These are phyloP conservation scores for Albugo candida DNA, from an alignment of 352 stramenopile species.

Conservation along the genomic window DNA sequence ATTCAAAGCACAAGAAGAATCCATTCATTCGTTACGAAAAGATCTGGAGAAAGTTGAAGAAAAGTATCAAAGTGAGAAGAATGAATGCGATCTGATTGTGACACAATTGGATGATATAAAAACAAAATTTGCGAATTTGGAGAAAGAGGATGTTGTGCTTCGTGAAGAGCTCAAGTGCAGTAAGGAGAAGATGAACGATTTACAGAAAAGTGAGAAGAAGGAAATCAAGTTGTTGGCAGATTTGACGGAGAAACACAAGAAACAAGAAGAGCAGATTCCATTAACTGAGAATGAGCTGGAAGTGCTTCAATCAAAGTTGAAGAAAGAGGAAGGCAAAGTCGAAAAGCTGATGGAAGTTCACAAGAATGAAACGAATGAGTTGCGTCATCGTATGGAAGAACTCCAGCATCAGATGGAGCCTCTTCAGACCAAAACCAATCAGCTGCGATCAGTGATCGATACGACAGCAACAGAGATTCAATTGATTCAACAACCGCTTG, in stretches of 20 bases:
- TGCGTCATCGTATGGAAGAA: slow-evolving; percentile 52
- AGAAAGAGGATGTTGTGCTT: slow-evolving; percentile 95
- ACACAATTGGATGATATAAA: slow-evolving; percentile 81
- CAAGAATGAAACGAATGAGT: slow-evolving; percentile 49
- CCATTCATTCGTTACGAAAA: slow-evolving; percentile 56
- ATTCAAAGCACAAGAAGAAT: slow-evolving; percentile 40
- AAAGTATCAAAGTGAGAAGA: slow-evolving; percentile 60
- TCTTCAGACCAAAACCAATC: slow-evolving; percentile 48
- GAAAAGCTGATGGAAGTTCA: slow-evolving; percentile 63
- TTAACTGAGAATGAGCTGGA: slow-evolving; percentile 73
- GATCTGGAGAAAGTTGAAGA: slow-evolving; percentile 68
- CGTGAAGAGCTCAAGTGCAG: slow-evolving; percentile 93
- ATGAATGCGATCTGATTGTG: slow-evolving; percentile 71
- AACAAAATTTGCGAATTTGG: slow-evolving; percentile 87
- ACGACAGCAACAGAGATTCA: slow-evolving; percentile 65
- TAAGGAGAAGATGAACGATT: slow-evolving; percentile 84
- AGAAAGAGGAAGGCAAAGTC: slow-evolving; percentile 76
- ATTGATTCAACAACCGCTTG: slow-evolving; percentile 45
- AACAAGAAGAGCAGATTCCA: slow-evolving; percentile 73
- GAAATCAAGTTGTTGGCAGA: slow-evolving; percentile 87
- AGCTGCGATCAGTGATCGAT: slow-evolving; percentile 52
- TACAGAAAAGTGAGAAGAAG: slow-evolving; percentile 76
- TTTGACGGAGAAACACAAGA: slow-evolving; percentile 50
- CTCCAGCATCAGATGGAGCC: slow-evolving; percentile 67
- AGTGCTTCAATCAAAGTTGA: slow-evolving; percentile 40